These are phyloP conservation scores for Paraphoma chrysanthemicola DNA, from an alignment of 2,329 filamentous ascomycete genomes.

Conservation along the genomic window DNA sequence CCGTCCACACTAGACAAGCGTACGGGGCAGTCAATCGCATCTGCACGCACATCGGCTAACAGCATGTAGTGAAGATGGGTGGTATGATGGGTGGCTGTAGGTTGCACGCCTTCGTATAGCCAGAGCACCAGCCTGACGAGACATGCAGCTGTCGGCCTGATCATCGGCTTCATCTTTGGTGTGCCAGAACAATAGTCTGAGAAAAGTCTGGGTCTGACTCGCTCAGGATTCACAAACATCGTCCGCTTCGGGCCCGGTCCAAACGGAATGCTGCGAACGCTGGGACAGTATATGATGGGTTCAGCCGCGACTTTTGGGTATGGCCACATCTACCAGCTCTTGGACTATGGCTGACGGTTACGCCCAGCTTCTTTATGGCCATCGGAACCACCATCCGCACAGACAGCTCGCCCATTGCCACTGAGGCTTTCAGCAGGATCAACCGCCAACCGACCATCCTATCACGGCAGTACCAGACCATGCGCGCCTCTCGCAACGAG, in stretches of 20 bases:
- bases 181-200: conserved; percentile 34
- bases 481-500: conserved; percentile 30
- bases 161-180: conserved; percentile 99
- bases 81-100: conserved; percentile 98
- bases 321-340: conserved; percentile 24
- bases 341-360: conserved; percentile 20
- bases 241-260: conserved; percentile 93
- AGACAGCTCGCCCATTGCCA: conserved; percentile 78
- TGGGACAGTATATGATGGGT: conserved; percentile 96
- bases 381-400: conserved; percentile 96
- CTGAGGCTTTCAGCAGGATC: conserved; percentile 77
- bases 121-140: conserved; percentile 19
- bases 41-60: conserved; percentile 39
- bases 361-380: conserved; percentile 88
- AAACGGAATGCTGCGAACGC: conserved; percentile 90
- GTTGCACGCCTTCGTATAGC: conserved; percentile 48
- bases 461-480: conserved; percentile 48
- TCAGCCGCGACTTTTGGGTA: conserved; percentile 97
- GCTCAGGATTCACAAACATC: conserved; percentile 84
- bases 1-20: conserved; percentile 76
- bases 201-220: conserved; percentile 22
- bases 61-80: conserved; percentile 86
- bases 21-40: conserved; percentile 49
- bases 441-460: conserved; percentile 74
- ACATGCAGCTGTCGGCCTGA: conserved; percentile 82